These are phyloP conservation scores for Galerina sulciceps DNA, from an alignment of 768 basidiomycete species.

Conservation along the genomic window DNA sequence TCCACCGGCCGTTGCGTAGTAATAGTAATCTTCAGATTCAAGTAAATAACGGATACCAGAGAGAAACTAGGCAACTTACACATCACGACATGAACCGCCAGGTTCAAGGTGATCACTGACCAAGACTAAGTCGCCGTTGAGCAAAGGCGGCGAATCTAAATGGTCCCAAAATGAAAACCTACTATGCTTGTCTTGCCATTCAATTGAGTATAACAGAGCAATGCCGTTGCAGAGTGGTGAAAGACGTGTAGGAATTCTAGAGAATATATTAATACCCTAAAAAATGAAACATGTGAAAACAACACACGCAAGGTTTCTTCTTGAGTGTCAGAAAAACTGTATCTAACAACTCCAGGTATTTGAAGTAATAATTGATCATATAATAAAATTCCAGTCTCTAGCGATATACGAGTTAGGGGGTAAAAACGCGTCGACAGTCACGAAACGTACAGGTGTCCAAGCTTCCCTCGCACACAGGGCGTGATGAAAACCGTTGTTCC, in stretches of 20 bases:
- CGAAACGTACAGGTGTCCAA: constrained; percentile 82
- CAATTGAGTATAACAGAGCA: constrained; percentile 93
- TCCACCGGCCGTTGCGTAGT: constrained; percentile 97
- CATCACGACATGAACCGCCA: constrained; percentile 96
- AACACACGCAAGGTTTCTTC: constrained; percentile 92
- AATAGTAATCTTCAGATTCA: constrained; percentile 85
- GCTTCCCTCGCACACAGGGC: constrained; percentile 77
- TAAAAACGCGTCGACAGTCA: constrained; percentile 16
- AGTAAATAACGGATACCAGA: not conserved
- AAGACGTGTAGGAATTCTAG: constrained; percentile 97
- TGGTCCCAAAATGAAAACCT: constrained; percentile 32
- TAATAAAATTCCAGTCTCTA: constrained; percentile 95
- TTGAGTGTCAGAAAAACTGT: constrained; percentile 97
- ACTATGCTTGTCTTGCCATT: constrained; percentile 95
- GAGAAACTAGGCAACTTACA: constrained; percentile 57
- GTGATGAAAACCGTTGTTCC: constrained; percentile 71
- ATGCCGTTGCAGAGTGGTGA: constrained; percentile 97
- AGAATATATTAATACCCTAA: constrained; percentile 7
- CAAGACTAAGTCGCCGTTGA: constrained; percentile 68
- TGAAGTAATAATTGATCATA: constrained; percentile 99
- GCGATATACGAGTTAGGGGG: not conserved
- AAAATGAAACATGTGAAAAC: not conserved
- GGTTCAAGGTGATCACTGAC: constrained; percentile 91
- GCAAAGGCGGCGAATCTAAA: not conserved
- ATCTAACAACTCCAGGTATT: constrained; percentile 95